These are phyloP conservation scores for Claviceps sp. DNA, from an alignment of 2,329 filamentous ascomycete genomes.

Conservation along the genomic window DNA sequence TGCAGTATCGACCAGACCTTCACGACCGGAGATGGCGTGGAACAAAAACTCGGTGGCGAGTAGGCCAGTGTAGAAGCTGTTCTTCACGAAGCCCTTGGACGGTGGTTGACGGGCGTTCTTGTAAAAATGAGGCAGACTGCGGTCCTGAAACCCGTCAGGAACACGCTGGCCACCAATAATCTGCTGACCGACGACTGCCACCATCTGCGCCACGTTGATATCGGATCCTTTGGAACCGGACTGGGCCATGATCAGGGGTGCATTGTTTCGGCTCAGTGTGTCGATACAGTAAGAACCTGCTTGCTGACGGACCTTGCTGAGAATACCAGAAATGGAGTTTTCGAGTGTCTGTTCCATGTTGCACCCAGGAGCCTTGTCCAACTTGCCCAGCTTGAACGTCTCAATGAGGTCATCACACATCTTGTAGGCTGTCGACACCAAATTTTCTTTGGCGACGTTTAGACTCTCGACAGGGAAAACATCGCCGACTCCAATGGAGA, in stretches of 20 bases:
- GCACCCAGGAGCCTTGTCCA: conserved; percentile 79
- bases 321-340: conserved; percentile 76
- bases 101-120: conserved; percentile 87
- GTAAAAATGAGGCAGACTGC: conserved; percentile 86
- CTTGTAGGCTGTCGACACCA: conserved; percentile 67
- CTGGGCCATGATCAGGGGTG: conserved; percentile 90
- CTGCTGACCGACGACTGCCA: conserved; percentile 91
- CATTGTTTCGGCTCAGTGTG: conserved; percentile 80
- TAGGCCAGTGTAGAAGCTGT: conserved; percentile 92
- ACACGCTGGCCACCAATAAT: conserved; percentile 93
- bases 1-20: conserved; percentile 95
- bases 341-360: conserved; percentile 87
- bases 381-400: conserved; percentile 63
- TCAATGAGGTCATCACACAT: conserved; percentile 75
- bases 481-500: conserved; percentile 92
- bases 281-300: conserved; percentile 85
- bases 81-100: conserved; percentile 90
- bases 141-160: conserved; percentile 88
- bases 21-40: conserved; percentile 95
- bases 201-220: conserved; percentile 99
- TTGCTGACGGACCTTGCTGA: conserved; percentile 81
- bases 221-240: conserved; percentile 94
- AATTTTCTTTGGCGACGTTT: conserved; percentile 55
- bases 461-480: conserved; percentile 71
- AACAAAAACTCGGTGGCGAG: conserved; percentile 90